Conservation (phyloP, 768 basidiomycete genomes). For the Sporobolomyces pararoseus region DNA sequence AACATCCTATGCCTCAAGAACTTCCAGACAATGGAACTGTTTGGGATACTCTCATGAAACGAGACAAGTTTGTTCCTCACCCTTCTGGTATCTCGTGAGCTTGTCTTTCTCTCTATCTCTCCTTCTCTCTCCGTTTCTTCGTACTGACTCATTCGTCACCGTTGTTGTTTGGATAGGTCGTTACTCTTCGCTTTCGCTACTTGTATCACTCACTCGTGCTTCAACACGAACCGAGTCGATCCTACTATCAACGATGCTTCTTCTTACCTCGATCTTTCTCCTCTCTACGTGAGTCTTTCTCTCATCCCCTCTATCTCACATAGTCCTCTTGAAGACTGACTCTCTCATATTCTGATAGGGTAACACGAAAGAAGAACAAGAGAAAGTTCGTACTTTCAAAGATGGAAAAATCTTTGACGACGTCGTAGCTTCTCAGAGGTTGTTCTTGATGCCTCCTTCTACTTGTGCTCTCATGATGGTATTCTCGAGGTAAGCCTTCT, state of each 20-base stretch:
- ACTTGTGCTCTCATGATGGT: constrained; percentile 65
- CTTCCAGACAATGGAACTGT: constrained; percentile 60
- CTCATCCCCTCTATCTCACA: too few relatives aligned
- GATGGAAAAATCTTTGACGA: constrained; percentile 66
- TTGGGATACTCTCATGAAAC: constrained; percentile 69
- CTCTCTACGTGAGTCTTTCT: constrained; percentile 55
- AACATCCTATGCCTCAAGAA: constrained; percentile 44
- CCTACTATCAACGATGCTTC: constrained; percentile 58
- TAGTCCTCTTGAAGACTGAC: neutral
- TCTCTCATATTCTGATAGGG: constrained; percentile 49
- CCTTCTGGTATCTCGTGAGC: constrained; percentile 68
- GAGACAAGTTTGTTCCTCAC: constrained; percentile 59
- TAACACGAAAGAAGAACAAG: constrained; percentile 55
- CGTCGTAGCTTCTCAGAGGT: constrained; percentile 52
- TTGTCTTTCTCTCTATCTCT: constrained; percentile 52
- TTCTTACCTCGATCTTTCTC: constrained; percentile 72
- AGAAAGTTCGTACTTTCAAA: constrained; percentile 58
- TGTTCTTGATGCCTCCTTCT: constrained; percentile 67
- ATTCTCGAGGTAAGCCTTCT: constrained; percentile 55
- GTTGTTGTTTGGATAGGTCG: constrained; percentile 4
- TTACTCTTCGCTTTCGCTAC: constrained; percentile 30
- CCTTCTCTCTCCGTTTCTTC: neutral
- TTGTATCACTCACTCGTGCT: constrained; percentile 57
- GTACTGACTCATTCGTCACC: neutral
- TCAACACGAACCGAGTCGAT: constrained; percentile 58